Conservation (phyloP, 2,329 filamentous ascomycete genomes). For the Neofusicoccum kwambonambiense region DNA sequence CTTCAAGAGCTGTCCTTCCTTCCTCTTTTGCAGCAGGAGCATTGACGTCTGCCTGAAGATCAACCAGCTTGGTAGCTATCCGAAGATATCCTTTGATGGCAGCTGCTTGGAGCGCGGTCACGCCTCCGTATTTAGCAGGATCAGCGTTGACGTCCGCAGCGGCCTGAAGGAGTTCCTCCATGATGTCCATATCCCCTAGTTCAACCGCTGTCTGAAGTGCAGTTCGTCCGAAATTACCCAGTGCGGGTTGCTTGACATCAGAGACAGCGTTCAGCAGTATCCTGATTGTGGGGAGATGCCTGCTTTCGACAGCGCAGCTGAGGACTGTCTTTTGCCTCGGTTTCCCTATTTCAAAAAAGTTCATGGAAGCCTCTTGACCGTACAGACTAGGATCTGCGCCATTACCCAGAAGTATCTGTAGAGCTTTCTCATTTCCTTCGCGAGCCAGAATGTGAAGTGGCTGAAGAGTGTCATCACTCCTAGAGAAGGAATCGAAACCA, state of each 20-base stretch:
- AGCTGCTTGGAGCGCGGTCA: conserved; percentile 30
- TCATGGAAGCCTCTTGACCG: too few relatives aligned
- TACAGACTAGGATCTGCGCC: too few relatives aligned
- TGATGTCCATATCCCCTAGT: not conserved
- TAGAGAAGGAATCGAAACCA: too few relatives aligned
- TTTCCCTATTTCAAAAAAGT: too few relatives aligned
- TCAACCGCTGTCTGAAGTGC: not conserved
- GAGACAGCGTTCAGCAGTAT: too few relatives aligned
- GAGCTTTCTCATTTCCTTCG: too few relatives aligned
- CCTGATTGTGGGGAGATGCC: not conserved
- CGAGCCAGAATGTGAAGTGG: too few relatives aligned
- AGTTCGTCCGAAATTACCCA: not conserved
- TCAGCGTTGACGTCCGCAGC: conserved; percentile 18
- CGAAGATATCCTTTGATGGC: conserved; percentile 27
- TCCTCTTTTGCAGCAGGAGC: conserved; percentile 19
- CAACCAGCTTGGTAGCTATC: conserved; percentile 24
- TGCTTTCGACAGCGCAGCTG: not conserved
- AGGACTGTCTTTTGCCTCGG: not conserved
- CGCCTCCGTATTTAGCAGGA: conserved; percentile 18
- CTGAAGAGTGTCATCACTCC: too few relatives aligned
- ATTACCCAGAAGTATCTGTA: too few relatives aligned
- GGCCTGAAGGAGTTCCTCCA: conserved; percentile 20
- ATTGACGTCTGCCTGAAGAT: conserved; percentile 25
- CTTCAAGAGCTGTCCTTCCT: conserved; percentile 30
- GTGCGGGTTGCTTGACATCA: not conserved